Conservation (phyloP, 345 rosid species). For the Arabidopsis suecica region DNA sequence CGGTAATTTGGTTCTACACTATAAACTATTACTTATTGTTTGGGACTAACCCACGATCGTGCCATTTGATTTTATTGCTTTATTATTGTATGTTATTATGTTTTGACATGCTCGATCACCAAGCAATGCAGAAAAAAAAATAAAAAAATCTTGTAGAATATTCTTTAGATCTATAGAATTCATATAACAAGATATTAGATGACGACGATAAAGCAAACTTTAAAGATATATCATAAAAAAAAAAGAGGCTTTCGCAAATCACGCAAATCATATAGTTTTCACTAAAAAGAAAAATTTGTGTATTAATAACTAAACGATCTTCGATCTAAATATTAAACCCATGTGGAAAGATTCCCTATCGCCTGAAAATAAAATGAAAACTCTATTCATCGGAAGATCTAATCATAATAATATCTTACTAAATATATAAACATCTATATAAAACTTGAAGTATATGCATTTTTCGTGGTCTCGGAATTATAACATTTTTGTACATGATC, state of each 20-base stretch:
- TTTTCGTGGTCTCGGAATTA: not conserved
- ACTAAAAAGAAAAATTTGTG: constrained; percentile 19
- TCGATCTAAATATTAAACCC: constrained; percentile 42
- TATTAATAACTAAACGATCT: constrained; percentile 18
- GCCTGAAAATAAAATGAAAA: constrained; percentile 35
- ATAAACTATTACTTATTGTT: not conserved
- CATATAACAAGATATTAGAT: constrained; percentile 24
- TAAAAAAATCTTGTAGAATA: constrained; percentile 3
- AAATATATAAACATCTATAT: not conserved
- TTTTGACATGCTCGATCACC: constrained; percentile 3
- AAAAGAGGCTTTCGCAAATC: constrained; percentile 36
- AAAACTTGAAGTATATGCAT: not conserved
- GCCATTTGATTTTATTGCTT: not conserved
- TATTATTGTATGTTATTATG: not conserved
- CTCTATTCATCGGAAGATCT: constrained; percentile 43
- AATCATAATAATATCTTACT: constrained; percentile 2
- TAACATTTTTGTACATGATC: not conserved
- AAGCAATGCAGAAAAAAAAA: constrained; percentile 20
- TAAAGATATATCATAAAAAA: constrained; percentile 1
- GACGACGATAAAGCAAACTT: constrained; percentile 13
- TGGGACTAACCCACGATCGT: constrained; percentile 6
- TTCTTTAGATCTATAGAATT: constrained; percentile 20
- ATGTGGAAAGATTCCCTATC: constrained; percentile 50
- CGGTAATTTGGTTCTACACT: not conserved
- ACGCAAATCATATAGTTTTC: constrained; percentile 31